A percentile compares a stretch with the other conserved stretches of the same genome.
Conservation (phyloP, 768 basidiomycete genomes). For the Suillus tomentosus region DNA sequence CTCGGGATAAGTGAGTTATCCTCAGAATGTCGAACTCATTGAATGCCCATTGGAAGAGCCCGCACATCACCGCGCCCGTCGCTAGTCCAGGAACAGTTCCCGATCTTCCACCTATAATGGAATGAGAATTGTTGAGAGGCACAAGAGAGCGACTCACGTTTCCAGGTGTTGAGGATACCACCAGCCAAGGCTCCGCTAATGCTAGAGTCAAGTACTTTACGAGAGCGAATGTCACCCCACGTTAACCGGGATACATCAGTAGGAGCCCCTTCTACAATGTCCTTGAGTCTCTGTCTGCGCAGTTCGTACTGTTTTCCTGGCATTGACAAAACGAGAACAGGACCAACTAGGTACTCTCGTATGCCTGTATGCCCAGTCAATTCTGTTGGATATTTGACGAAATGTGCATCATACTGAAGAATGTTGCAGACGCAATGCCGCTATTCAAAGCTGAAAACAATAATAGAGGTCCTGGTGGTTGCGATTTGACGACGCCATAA, state of each 20-base stretch:
- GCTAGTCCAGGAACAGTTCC: conserved; percentile 61
- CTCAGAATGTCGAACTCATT: conserved; percentile 70
- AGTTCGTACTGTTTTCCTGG: conserved; percentile 49
- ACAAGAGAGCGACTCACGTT: conserved; percentile 46
- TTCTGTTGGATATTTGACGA: neutral
- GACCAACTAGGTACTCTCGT: conserved; percentile 76
- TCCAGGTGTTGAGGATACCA: conserved; percentile 57
- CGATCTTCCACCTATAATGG: conserved; percentile 55
- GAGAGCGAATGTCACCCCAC: conserved; percentile 56
- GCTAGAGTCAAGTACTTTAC: conserved; percentile 69
- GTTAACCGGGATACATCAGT: conserved; percentile 29
- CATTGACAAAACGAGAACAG: conserved; percentile 50
- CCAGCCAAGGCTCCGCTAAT: conserved; percentile 73
- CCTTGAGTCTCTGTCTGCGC: conserved; percentile 36
- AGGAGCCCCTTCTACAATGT: conserved; percentile 24
- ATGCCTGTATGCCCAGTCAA: conserved; percentile 47
- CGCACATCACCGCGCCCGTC: conserved; percentile 59
- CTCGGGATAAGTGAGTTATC: conserved; percentile 54
- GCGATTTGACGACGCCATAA: conserved; percentile 49
- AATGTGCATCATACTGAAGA: conserved; percentile 64
- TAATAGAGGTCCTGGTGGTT: conserved; percentile 50
- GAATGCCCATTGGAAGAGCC: conserved; percentile 63
- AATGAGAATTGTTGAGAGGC: conserved; percentile 6
- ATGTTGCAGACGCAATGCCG: conserved; percentile 68
- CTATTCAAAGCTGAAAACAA: conserved; percentile 70